These are phyloP conservation scores for Saccharomycodes ludwigii DNA, from an alignment of 805 yeast genomes.

Conservation along the genomic window DNA sequence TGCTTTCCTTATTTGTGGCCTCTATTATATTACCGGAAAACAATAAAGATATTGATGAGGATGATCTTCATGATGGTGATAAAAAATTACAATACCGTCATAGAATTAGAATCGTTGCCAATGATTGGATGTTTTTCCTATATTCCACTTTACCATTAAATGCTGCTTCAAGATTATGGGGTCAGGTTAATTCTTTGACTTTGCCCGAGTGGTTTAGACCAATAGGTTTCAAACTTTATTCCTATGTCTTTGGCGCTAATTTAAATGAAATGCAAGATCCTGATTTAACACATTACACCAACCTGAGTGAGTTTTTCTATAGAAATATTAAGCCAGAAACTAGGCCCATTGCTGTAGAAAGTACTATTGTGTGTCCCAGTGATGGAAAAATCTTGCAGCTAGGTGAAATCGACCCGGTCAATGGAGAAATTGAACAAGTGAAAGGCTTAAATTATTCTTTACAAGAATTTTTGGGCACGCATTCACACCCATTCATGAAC, in stretches of 20 bases:
- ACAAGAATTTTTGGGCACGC: constrained; percentile 70
- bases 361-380: constrained; percentile 69
- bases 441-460: constrained; percentile 91
- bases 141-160: constrained; percentile 86
- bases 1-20: no score
- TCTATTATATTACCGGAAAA: no score
- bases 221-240: constrained; percentile 69
- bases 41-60: no score
- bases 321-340: constrained; percentile 66
- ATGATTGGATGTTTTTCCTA: constrained; percentile 79
- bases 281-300: constrained; percentile 59
- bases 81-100: no score
- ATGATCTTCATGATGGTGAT: no score
- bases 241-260: constrained; percentile 75
- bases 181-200: constrained; percentile 68
- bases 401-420: constrained; percentile 53
- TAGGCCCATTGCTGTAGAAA: constrained; percentile 60
- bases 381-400: constrained; percentile 85
- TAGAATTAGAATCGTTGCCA: constrained; percentile 19
- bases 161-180: constrained; percentile 90
- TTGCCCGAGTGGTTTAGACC: constrained; percentile 82
- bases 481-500: constrained; percentile 23
- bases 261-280: constrained; percentile 81
- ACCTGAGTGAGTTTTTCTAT: constrained; percentile 85
- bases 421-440: constrained; percentile 91